Evolutionary conservation across 345 rosid species (phyloP).

Genomic region (Moricandia arvensis): DNA sequence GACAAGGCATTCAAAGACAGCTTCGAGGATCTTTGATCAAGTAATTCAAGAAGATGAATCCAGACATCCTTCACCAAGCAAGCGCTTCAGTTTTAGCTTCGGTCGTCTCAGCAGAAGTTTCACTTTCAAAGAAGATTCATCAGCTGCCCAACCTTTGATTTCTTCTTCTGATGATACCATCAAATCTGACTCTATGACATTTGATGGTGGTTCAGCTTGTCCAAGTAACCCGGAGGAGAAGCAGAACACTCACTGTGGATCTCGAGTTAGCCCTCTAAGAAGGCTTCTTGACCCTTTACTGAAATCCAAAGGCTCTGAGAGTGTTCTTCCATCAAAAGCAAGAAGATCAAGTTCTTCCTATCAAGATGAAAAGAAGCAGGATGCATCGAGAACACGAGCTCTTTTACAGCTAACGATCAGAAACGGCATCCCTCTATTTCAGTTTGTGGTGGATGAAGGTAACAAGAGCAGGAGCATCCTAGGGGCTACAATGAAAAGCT

Average conservation of each 20-base stretch:
- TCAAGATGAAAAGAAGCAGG: constrained; percentile 39
- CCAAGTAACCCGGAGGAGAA: constrained; percentile 38
- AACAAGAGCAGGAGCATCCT: constrained; percentile 43
- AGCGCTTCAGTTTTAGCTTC: constrained; percentile 79
- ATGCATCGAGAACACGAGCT: constrained; percentile 47
- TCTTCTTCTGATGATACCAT: constrained; percentile 44
- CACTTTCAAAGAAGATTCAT: constrained; percentile 64
- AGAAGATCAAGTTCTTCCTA: constrained; percentile 40
- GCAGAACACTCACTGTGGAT: constrained; percentile 38
- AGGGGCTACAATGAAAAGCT: constrained; percentile 54
- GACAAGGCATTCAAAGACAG: constrained; percentile 29
- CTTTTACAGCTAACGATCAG: constrained; percentile 56
- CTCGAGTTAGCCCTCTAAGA: constrained; percentile 73
- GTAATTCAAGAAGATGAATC: constrained; percentile 42
- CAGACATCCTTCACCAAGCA: constrained; percentile 54
- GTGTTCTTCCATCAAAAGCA: constrained; percentile 39
- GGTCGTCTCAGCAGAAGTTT: constrained; percentile 71
- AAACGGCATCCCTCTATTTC: constrained; percentile 72
- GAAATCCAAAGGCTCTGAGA: constrained; percentile 53
- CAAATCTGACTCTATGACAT: constrained; percentile 57
- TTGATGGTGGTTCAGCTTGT: constrained; percentile 41
- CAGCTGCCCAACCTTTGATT: constrained; percentile 36
- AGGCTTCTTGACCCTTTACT: constrained; percentile 70
- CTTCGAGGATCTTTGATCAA: constrained; percentile 43
- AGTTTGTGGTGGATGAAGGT: constrained; percentile 50